Base-by-base conservation (phyloP, 1,139 yeast genomes). In the Groenewaldozyma auringiensis region DNA sequence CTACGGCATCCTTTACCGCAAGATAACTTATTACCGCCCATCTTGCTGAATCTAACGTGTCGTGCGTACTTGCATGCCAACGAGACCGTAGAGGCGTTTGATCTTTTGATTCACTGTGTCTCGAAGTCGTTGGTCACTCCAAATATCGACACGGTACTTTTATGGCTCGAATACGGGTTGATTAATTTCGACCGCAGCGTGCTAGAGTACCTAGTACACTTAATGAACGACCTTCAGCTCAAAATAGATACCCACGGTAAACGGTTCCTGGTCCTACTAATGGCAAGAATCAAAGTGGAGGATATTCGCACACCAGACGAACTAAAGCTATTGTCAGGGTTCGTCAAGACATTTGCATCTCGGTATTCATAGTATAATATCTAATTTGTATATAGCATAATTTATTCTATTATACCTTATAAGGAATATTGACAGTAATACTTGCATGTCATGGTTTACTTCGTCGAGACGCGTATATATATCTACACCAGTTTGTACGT, bases 121-220 rank as follows among this genome's bases (percentile, higher is more conserved):
- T 14, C 22, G 6, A n/a, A 17, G 9, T 14, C 18, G 8, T 14
- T 35, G 4, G 18, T 16, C 36, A 14, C 8, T 9, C 38, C 38
- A 17, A 20, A 35, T 35, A 35, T 35, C 13, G 25, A 35, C 4
- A 35, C 38, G 8, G 14, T 35, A 17, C 16, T 16, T 4, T 9
- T 35, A 17, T 35, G 38, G 38, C 25, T 35, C 14, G 38, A 35
- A 20, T 35, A 17, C n/a, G 38, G 38, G 16, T 20, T 35, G 14
- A 11, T 18, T 4, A 35, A 35, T 18, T 35, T 35, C 14, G 38
- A 35, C 16, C 8, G 38, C 4, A 8, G 13, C 9, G 16, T 35
- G 6, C 8, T 35, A 21, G 38, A 35, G 25, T 35, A 35, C 25
- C 8, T 35, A 21, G 38, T 35, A 4, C 22, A 35, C 16, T 18